These are phyloP conservation scores for Thymus mandschuricus DNA, from an alignment of 257 asterid species.

Conservation along the genomic window DNA sequence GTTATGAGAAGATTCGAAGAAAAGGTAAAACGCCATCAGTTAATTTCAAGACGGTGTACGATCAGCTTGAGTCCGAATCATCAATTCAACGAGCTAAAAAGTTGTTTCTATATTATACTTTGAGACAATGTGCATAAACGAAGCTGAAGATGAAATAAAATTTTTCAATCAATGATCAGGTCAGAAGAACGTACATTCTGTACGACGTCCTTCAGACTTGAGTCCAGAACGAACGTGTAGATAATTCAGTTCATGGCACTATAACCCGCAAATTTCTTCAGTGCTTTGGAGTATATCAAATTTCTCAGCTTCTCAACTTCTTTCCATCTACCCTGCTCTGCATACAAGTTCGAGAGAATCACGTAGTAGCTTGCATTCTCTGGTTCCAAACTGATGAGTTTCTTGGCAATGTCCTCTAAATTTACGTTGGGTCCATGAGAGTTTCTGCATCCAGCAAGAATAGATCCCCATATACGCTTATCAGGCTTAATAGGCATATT, in stretches of 20 bases:
- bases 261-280: constrained; percentile 63
- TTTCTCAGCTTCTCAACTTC: constrained; percentile 68
- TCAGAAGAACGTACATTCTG: too few species aligned
- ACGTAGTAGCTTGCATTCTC: constrained; percentile 59
- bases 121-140: background rate
- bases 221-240: too few species aligned
- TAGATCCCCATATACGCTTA: constrained; percentile 81
- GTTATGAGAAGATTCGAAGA: too few species aligned
- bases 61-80: too few species aligned
- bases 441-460: constrained; percentile 76
- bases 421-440: constrained; percentile 48
- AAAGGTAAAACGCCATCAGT: too few species aligned
- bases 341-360: constrained; percentile 62
- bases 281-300: constrained; percentile 42
- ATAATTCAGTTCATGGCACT: constrained; percentile 44
- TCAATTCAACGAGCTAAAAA: background rate
- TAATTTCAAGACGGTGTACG: too few species aligned
- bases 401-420: constrained; percentile 51
- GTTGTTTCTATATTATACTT: background rate
- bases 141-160: background rate
- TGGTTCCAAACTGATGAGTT: constrained; percentile 56
- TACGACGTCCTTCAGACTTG: too few species aligned
- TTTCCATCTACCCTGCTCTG: constrained; percentile 79
- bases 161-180: background rate
- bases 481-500: constrained; percentile 75